Evolutionary conservation across 2,329 filamentous ascomycete species (phyloP), one percentile per base, ranked within the genome.

Genomic region (Fusarium sp.): DNA sequence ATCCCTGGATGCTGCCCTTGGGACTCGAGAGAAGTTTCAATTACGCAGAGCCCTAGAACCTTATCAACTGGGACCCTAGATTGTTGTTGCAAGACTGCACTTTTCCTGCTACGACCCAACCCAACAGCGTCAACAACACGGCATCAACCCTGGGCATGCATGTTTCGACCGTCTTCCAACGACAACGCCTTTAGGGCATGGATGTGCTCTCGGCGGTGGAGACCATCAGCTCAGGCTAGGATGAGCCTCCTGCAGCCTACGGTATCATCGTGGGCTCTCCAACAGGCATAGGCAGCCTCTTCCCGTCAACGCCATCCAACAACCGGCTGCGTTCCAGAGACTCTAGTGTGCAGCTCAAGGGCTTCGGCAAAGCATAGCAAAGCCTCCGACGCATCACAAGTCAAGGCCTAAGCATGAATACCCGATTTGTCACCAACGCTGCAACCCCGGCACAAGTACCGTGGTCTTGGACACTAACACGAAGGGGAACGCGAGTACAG

Each of bases 201-300:
- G 55, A 34, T 55, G 45, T 35, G 59, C 31, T 61, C 45, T 52
- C 39, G 49, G 50, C 39, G 52, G 61, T 65, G 61, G 61, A 39
- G 61, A 56, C 39, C 61, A 61, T 61, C 61, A 65, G 61, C 61
- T 49, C 46, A 61, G 51, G 39, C 61, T 53, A 44, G 47, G 60
- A 62, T 56, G 32, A 58, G 45, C 61, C 50, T 64, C 61, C 56
- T 64, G 61, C 61, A 61, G 61, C 47, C 61, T 44, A 55, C 53
- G 42, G 47, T 59, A 53, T 47, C 43, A 50, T 58, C 43, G 47
- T 39, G 41, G 32, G 38, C 47, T 39, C 41, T 61, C 48, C 35
- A 55, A 64, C 39, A 61, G 56, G 61, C 41, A 40, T 59, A 60
- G 54, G 40, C 47, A 54, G 35, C 32, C 42, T 49, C 55, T 49